Conservation (phyloP, 495 filamentous ascomycete species). For the Beverwykella pulmonaria region DNA sequence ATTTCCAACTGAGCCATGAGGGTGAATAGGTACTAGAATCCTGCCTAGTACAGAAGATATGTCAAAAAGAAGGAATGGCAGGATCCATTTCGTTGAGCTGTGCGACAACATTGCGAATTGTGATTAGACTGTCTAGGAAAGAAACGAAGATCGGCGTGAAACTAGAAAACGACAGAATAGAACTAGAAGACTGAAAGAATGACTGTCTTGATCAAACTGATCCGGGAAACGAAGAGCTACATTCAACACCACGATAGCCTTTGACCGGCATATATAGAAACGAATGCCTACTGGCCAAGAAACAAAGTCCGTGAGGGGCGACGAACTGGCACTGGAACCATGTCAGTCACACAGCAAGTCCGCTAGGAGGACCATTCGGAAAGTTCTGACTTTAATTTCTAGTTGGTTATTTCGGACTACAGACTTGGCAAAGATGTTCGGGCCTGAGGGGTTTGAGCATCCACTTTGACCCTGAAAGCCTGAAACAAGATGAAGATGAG, state of each 20-base stretch:
- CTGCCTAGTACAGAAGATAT: slow-evolving; percentile 10
- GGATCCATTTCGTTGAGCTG: background rate
- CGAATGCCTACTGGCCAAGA: background rate
- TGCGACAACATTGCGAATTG: background rate
- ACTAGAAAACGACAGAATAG: background rate
- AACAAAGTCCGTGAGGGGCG: background rate
- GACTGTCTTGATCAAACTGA: background rate
- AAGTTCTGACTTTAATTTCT: background rate
- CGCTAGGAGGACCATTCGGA: background rate
- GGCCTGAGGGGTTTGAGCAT: background rate
- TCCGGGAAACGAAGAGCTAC: background rate
- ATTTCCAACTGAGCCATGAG: background rate
- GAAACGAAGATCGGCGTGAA: background rate
- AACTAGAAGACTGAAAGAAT: background rate
- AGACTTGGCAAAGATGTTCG: background rate
- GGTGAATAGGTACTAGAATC: slow-evolving; percentile 11
- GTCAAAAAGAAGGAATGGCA: slow-evolving; percentile 10
- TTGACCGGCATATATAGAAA: background rate
- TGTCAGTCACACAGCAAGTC: background rate
- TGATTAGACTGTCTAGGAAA: background rate
- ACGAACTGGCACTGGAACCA: background rate
- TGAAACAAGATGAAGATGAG: slow-evolving; percentile 2
- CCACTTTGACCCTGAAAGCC: background rate
- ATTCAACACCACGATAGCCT: background rate
- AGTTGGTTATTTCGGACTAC: background rate